Percentiles rank a stretch among this genome's conserved stretches.
Evolutionary conservation across 2,329 filamentous ascomycete genomes (phyloP).

Genomic region (Colletotrichum sp.): DNA sequence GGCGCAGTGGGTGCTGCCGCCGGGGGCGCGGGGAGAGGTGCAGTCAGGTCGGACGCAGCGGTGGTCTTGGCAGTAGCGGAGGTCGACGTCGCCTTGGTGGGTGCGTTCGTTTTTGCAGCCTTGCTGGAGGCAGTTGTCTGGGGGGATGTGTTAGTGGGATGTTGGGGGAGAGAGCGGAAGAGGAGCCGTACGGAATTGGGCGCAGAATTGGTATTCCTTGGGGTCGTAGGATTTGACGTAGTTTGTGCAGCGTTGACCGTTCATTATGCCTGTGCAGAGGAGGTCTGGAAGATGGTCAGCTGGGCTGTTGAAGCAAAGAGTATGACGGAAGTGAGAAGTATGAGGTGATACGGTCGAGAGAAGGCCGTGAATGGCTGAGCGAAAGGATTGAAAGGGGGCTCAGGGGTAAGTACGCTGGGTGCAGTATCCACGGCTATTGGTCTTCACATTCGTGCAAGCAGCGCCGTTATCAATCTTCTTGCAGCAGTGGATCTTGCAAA

Average conservation of each 20-base stretch:
- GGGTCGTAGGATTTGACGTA: slow-evolving; percentile 20
- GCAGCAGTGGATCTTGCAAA: slow-evolving; percentile 21
- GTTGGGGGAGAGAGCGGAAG: fast-evolving
- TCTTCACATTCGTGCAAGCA: slow-evolving; percentile 13
- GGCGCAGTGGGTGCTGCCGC: slow-evolving; percentile 25
- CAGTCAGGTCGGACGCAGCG: slow-evolving; percentile 30
- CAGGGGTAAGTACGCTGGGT: slow-evolving; percentile 1
- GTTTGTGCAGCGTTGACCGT: slow-evolving; percentile 12
- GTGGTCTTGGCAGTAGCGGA: slow-evolving; percentile 31
- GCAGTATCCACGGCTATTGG: slow-evolving; percentile 14
- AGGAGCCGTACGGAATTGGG: slow-evolving; percentile 7
- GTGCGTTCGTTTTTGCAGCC: slow-evolving; percentile 27
- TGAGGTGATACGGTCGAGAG: not conserved
- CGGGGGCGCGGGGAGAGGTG: slow-evolving; percentile 3
- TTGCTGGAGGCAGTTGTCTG: slow-evolving; percentile 32
- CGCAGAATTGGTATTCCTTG: slow-evolving; percentile 12
- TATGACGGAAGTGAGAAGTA: not conserved
- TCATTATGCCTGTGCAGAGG: not conserved
- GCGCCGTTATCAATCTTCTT: slow-evolving; percentile 14
- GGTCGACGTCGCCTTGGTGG: slow-evolving; percentile 21
- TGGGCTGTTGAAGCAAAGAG: not conserved
- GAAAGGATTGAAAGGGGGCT: not conserved
- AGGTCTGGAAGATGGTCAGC: not conserved
- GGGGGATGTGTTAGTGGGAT: not conserved
- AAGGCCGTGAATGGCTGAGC: not conserved